Base-by-base conservation (phyloP, 108 stramenopile species). In the Fragilaria crotonensis region DNA sequence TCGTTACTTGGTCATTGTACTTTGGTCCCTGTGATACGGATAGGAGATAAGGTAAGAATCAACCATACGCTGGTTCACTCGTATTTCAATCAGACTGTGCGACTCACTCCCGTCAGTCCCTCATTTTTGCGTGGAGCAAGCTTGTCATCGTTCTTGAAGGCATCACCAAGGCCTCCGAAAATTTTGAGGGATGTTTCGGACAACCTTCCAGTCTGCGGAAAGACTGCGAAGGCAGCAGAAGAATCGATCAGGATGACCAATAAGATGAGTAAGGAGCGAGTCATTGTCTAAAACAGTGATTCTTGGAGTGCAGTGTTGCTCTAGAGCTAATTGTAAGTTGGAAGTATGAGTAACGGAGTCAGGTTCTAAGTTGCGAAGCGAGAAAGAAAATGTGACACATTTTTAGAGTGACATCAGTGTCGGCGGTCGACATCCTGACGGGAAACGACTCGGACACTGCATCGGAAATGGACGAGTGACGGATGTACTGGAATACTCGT, bases 111-210 rank as follows among this genome's bases (percentile, higher is more conserved):
- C 9, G 64, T 57, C 5, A 92, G 64, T 7, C 90, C 90, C 21
- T 76, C 85, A 71, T 89, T 77, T 62, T 84, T 67, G 7, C 61
- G 65, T 23, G 68, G 68, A 25, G 84, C 87, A 45, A 92, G 60
- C 25, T 60, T 57, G 25, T 92, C 90, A 29, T 92, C 90, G 62
- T 89, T 93, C 19, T 63, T 55, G 61, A 93, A 93, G 21, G 90
- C 90, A 31, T 70, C 71, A 57, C 80, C 79, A 11, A 92, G 71
- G 7, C 75, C 84, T 30, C 80, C 82, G 47, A 88, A 84, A 28
- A 85, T 70, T 31, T 76, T 54, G 9, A 90, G 54, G 22, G 54
- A 30, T 28, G 83, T 80, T 5, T 77, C 54, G n/a, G 75, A 57
- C 7, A 45, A 45, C 3, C 26, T 27, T 5, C 9, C 9, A 30